phyloP scores from a whole-genome alignment of 352 stramenopile genomes.

The Albugo laibachii region DNA sequence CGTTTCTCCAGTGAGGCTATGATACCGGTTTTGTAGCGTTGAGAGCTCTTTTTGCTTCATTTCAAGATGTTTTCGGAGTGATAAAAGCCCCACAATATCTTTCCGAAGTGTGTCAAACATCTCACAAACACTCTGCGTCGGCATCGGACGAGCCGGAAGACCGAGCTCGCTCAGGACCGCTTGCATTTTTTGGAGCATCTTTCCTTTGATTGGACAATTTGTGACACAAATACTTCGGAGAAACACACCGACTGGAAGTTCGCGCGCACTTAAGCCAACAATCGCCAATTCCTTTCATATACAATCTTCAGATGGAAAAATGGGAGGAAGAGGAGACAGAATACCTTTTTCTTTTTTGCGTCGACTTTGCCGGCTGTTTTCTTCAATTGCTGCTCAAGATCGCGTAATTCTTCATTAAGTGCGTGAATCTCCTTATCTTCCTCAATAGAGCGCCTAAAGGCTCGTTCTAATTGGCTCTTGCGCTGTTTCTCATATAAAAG shows the following conservation, averaged over 20 bases:
- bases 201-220: conserved; percentile 29
- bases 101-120: conserved; percentile 37
- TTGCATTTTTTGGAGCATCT: conserved; percentile 47
- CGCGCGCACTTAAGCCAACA: conserved; percentile 20
- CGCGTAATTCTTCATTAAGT: conserved; percentile 30
- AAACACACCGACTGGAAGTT: conserved; percentile 26
- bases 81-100: conserved; percentile 30
- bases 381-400: conserved; percentile 46
- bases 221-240: conserved; percentile 31
- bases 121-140: conserved; percentile 38
- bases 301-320: background rate
- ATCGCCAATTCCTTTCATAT: conserved; percentile 18
- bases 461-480: conserved; percentile 39
- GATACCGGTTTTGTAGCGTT: conserved; percentile 26
- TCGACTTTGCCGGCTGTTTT: conserved; percentile 36
- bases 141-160: conserved; percentile 42
- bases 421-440: conserved; percentile 42
- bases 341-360: conserved; percentile 41
- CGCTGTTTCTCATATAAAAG: conserved; percentile 48
- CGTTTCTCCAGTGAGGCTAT: conserved; percentile 25
- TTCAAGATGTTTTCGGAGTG: conserved; percentile 34
- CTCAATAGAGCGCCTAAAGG: conserved; percentile 34
- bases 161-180: conserved; percentile 43
- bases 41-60: conserved; percentile 31
- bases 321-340: background rate